Conservation (phyloP, 2,329 filamentous ascomycete species). For the Bertia moriformis region DNA sequence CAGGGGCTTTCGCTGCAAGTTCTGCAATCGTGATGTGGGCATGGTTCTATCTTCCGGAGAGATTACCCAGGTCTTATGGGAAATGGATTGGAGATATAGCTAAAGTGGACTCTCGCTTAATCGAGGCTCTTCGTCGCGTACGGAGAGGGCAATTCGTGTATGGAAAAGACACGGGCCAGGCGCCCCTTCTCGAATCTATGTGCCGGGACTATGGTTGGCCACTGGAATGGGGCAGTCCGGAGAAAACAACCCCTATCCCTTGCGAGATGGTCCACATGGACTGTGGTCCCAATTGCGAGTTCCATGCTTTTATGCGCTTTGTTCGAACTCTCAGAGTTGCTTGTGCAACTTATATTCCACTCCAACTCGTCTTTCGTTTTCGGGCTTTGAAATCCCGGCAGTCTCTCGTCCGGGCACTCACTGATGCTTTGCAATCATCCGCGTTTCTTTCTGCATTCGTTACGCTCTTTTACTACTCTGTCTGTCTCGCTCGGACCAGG, state of each 20-base stretch:
- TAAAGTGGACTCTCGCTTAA: constrained; percentile 58
- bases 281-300: constrained; percentile 58
- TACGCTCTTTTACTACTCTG: constrained; percentile 68
- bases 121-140: constrained; percentile 58
- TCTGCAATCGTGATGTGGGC: constrained; percentile 74
- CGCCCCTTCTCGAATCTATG: constrained; percentile 54
- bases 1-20: constrained; percentile 57
- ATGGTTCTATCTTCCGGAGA: constrained; percentile 65
- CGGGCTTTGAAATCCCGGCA: constrained; percentile 26
- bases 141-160: constrained; percentile 52
- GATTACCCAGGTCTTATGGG: constrained; percentile 60
- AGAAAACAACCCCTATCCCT: constrained; percentile 55
- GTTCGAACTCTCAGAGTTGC: constrained; percentile 57
- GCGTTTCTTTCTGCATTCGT: constrained; percentile 69
- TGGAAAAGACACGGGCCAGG: constrained; percentile 58
- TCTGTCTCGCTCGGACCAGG: constrained; percentile 63
- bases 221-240: constrained; percentile 58
- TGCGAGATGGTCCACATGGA: constrained; percentile 79
- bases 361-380: constrained; percentile 54
- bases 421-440: constrained; percentile 55
- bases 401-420: constrained; percentile 29
- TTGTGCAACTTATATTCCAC: constrained; percentile 61
- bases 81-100: constrained; percentile 72
- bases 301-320: constrained; percentile 57
- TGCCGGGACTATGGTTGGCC: constrained; percentile 59